Percentiles rank a stretch among this genome's conserved stretches.
These are phyloP conservation scores for Aspergillus sp. DNA, from an alignment of 2,329 filamentous ascomycete genomes.

Conservation along the genomic window DNA sequence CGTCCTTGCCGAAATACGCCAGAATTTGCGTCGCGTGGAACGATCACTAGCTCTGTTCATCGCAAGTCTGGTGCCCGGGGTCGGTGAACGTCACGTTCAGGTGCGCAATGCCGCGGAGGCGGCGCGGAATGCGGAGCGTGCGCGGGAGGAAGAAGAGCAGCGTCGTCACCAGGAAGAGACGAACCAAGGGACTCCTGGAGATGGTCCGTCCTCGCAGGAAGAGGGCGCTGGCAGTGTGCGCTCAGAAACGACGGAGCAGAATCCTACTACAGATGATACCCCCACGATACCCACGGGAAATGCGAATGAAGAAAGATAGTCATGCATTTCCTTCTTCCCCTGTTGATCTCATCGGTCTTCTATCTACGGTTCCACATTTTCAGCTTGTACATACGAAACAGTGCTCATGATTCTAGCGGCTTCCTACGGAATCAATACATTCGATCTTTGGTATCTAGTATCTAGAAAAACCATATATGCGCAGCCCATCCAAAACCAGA, in stretches of 20 bases:
- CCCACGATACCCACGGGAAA: conserved; percentile 14
- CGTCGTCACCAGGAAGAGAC: conserved; percentile 21
- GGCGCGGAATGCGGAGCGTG: conserved; percentile 28
- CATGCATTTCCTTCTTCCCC: background rate
- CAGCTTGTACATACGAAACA: too few species aligned
- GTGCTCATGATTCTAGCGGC: too few species aligned
- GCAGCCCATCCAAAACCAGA: too few species aligned
- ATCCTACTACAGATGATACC: background rate
- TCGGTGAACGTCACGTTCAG: conserved; percentile 61
- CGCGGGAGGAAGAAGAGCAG: conserved; percentile 26
- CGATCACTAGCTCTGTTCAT: conserved; percentile 61
- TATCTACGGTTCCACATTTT: too few species aligned
- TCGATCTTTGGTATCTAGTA: background rate
- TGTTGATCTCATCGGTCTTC: background rate
- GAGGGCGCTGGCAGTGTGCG: conserved; percentile 3
- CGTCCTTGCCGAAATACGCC: conserved; percentile 18
- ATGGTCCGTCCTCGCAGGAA: conserved; percentile 10
- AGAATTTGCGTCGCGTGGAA: conserved; percentile 48
- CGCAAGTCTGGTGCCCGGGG: conserved; percentile 60
- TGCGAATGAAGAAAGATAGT: conserved; percentile 4
- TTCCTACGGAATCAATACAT: too few species aligned
- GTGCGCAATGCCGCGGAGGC: conserved; percentile 54
- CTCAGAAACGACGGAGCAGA: conserved; percentile 4
- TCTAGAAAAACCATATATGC: background rate
- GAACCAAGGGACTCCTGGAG: conserved; percentile 1